A percentile compares a stretch with the other conserved stretches of the same genome.
phyloP scores from a whole-genome alignment of 495 filamentous ascomycete genomes.

The Penicillium ucsense region DNA sequence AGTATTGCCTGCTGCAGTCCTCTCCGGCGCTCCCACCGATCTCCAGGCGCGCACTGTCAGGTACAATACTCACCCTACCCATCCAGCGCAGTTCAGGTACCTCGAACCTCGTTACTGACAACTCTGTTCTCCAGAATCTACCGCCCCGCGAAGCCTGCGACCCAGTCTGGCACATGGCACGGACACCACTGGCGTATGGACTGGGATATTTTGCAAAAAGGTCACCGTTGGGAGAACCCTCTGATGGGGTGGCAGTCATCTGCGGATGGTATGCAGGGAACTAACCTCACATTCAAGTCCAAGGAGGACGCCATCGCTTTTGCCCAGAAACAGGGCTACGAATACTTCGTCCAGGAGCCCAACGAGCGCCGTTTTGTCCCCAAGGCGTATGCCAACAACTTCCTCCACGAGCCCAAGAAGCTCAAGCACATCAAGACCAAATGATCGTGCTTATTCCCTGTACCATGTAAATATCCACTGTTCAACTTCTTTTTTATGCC shows the following conservation, averaged over 20 bases:
- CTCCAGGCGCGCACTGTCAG: constrained; percentile 88
- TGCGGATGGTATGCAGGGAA: constrained; percentile 86
- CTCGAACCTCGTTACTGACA: constrained; percentile 3
- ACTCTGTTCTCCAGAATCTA: constrained; percentile 58
- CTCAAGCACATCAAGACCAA: constrained; percentile 92
- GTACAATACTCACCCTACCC: constrained; percentile 35
- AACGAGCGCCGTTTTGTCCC: constrained; percentile 76
- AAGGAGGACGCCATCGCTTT: constrained; percentile 95
- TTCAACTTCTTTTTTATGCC: constrained; percentile 10
- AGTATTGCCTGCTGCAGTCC: constrained; percentile 65
- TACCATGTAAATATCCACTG: constrained; percentile 37
- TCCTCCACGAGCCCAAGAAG: constrained; percentile 71
- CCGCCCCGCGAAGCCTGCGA: constrained; percentile 79
- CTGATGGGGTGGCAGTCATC: constrained; percentile 98
- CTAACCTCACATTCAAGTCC: constrained; percentile 74
- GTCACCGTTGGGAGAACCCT: constrained; percentile 95
- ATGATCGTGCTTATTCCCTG: constrained; percentile 37
- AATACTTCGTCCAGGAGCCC: constrained; percentile 97
- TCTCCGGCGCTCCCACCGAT: constrained; percentile 89
- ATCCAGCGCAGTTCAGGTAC: no score
- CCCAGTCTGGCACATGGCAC: constrained; percentile 83
- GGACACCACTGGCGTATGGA: constrained; percentile 91
- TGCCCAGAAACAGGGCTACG: constrained; percentile 97
- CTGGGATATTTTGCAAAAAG: constrained; percentile 84
- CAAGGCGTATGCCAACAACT: constrained; percentile 97